These are phyloP conservation scores for Dendrobium catenatum DNA, from an alignment of 106 monocot genomes.

Conservation along the genomic window DNA sequence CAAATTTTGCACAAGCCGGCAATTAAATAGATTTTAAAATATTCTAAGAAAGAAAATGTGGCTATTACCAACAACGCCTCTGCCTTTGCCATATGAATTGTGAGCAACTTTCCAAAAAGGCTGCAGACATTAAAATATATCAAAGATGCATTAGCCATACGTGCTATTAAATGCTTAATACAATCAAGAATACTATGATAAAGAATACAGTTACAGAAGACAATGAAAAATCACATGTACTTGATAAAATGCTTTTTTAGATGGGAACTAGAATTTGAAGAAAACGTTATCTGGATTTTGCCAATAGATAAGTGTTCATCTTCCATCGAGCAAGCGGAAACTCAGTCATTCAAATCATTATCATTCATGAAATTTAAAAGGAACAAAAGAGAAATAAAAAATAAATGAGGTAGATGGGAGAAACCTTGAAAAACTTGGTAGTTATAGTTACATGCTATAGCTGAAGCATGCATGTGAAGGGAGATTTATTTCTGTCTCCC, in stretches of 20 bases:
- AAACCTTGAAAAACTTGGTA: not conserved
- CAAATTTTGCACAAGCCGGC: not conserved
- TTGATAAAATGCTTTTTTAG: not conserved
- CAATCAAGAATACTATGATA: not conserved
- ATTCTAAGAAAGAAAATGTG: not conserved
- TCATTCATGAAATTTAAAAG: not conserved
- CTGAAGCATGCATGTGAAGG: not conserved
- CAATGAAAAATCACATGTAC: not conserved
- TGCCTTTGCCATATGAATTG: constrained; percentile 19
- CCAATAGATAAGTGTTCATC: not conserved
- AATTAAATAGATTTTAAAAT: not conserved
- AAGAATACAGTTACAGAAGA: not conserved
- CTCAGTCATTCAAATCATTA: not conserved
- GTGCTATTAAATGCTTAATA: not conserved
- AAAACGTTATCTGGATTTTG: not conserved
- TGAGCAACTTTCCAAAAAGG: constrained; percentile 37
- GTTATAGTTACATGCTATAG: not conserved
- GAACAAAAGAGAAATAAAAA: not conserved
- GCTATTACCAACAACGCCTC: constrained; percentile 47
- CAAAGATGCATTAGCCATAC: not conserved
- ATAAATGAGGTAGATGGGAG: too few species aligned
- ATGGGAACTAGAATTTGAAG: not conserved
- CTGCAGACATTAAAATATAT: constrained; percentile 12
- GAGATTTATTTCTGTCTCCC: not conserved
- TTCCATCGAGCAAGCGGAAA: not conserved